Evolutionary conservation across 768 basidiomycete genomes (phyloP), one percentile per base, ranked within the genome.

Genomic region (Pholiota molesta): DNA sequence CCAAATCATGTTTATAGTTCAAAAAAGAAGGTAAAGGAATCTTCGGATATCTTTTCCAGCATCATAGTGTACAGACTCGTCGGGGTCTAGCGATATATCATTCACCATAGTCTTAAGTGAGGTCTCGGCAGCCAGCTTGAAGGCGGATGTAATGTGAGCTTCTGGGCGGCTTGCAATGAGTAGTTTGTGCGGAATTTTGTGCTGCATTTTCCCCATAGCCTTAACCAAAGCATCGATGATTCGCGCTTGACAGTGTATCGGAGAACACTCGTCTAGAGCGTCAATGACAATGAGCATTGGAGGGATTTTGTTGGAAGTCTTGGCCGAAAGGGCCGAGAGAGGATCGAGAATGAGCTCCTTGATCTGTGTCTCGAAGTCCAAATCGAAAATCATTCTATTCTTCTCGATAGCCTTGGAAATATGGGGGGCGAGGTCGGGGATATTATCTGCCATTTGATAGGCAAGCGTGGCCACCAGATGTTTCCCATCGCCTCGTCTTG

Each of bases 81-180:
- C n/a, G n/a, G n/a, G n/a, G 3, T 63, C 44, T 26, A 68, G 57
- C 3, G 13, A 23, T 0, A 61, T 2, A 29, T 29, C 3, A 29
- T 29, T 3, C 29, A 29, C 29, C 3, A 29, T 29, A 29, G 29
- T 6, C 3, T 29, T 6, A 29, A 29, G 29, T 14, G 31, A 10
- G 21, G 58, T 23, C 5, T 2, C 37, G n/a, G 16, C 26, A 1
- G 13, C 17, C n/a, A 37, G n/a, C n/a, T n/a, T 19, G 17, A 68
- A 65, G 5, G 37, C 19, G 2, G 39, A 17, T 3, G 17, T 28
- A 37, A 71, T 69, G 1, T 64, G 51, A 17, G 58, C 42, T 33
- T 71, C 71, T 1, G 69, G 65, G 9, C 71, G 59, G 51, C 68
- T 66, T 8, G 61, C 52, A 44, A 72, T 60, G 10, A 71, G 26